phyloP scores from a whole-genome alignment of 148 eudicot genomes.

The Camellia sinensis region DNA sequence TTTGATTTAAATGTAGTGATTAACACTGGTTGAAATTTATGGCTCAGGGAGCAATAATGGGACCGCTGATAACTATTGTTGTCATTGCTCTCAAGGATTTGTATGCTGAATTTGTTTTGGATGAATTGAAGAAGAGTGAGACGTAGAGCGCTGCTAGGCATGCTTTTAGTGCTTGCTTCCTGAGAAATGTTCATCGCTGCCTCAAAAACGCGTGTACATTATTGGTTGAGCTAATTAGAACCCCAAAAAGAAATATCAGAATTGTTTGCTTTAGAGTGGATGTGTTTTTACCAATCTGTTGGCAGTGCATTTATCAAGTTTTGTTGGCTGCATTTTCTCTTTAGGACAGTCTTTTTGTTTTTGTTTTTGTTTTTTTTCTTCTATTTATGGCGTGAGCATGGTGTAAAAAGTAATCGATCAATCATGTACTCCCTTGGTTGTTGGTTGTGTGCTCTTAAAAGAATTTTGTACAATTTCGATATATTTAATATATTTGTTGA shows the following conservation, averaged over 20 bases:
- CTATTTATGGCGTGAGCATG: not conserved
- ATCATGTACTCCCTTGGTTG: not conserved
- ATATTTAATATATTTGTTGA: not conserved
- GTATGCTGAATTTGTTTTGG: conserved; percentile 29
- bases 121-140: not conserved
- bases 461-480: not conserved
- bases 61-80: conserved; percentile 85
- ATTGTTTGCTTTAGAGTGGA: not conserved
- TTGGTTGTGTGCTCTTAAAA: not conserved
- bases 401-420: not conserved
- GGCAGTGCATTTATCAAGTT: not conserved
- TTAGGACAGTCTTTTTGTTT: not conserved
- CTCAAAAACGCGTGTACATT: not conserved
- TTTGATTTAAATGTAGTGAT: not conserved
- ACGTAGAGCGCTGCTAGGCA: not conserved
- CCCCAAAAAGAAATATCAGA: not conserved
- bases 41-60: conserved; percentile 91
- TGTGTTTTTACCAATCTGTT: not conserved
- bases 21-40: not conserved
- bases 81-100: conserved; percentile 87
- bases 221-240: not conserved
- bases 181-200: not conserved
- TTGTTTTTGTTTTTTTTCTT: not conserved
- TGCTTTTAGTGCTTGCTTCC: not conserved
- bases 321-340: not conserved